phyloP scores from a whole-genome alignment of 2,329 filamentous ascomycete genomes.

The Botryotinia convoluta region DNA sequence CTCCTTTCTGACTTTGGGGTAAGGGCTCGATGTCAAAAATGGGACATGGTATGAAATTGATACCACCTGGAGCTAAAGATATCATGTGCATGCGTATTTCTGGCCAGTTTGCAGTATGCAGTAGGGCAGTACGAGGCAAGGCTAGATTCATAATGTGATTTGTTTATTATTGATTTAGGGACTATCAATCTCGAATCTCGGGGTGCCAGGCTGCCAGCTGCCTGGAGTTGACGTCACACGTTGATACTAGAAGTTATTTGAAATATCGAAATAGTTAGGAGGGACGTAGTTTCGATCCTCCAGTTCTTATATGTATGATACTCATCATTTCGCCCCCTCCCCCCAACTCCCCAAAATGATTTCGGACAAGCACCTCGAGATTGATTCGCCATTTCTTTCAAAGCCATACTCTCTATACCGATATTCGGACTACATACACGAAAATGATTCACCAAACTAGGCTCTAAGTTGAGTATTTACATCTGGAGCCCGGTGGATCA shows the following conservation, averaged over 20 bases:
- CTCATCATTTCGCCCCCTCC: fast-evolving
- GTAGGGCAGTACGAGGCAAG: not conserved
- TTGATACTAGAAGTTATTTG: not conserved
- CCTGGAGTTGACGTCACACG: not conserved
- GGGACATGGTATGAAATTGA: not conserved
- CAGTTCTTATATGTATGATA: not conserved
- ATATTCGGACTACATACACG: not conserved
- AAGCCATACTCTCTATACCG: not conserved
- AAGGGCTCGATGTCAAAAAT: not conserved
- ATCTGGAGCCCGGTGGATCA: not conserved
- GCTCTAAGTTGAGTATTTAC: too few relatives aligned
- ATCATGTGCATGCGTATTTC: not conserved
- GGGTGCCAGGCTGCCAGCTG: fast-evolving
- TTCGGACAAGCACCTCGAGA: not conserved
- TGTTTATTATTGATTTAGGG: not conserved
- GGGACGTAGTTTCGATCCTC: not conserved
- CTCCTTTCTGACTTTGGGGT: not conserved
- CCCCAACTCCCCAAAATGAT: not conserved
- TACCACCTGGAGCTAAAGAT: not conserved
- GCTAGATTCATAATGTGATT: not conserved
- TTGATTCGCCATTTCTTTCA: too few relatives aligned
- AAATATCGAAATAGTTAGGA: not conserved
- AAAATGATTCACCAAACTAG: too few relatives aligned
- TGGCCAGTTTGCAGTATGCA: not conserved
- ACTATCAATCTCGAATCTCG: not conserved